Conservation (phyloP, 1,284 basidiomycete genomes). For the Cryptococcus sp. region DNA sequence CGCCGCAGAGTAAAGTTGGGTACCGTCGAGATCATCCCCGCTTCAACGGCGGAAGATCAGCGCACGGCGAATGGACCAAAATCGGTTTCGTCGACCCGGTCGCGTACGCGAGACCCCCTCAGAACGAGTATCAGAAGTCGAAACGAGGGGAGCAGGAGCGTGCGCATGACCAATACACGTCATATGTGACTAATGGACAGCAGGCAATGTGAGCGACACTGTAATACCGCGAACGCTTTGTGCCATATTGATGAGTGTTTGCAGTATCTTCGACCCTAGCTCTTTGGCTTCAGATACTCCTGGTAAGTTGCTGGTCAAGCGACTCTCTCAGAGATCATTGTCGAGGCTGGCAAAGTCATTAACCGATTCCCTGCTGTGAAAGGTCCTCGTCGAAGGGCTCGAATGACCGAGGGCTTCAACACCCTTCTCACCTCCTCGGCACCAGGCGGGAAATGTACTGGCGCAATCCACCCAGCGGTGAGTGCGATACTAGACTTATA, state of each 20-base stretch:
- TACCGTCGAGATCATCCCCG: not conserved
- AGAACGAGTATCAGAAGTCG: slow-evolving; percentile 20
- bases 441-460: slow-evolving; percentile 16
- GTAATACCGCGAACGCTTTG: too few species aligned
- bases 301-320: not conserved
- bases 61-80: slow-evolving; percentile 9
- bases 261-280: slow-evolving; percentile 12
- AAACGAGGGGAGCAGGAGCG: slow-evolving; percentile 4
- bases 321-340: not conserved
- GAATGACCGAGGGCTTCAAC: slow-evolving; percentile 11
- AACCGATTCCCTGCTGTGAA: not conserved
- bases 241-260: too few species aligned
- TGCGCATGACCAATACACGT: slow-evolving; percentile 26
- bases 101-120: slow-evolving; percentile 10
- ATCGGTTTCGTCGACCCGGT: slow-evolving; percentile 17
- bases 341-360: too few species aligned
- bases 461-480: slow-evolving; percentile 19
- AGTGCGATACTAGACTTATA: not conserved
- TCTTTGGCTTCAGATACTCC: not conserved
- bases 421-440: slow-evolving; percentile 25
- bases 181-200: slow-evolving; percentile 4
- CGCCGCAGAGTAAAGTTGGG: too few species aligned
- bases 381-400: slow-evolving; percentile 4
- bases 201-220: slow-evolving; percentile 15
- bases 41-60: not conserved